Evolutionary conservation across 179 eudicot species (phyloP).

Genomic region (Spergularia azorica): DNA sequence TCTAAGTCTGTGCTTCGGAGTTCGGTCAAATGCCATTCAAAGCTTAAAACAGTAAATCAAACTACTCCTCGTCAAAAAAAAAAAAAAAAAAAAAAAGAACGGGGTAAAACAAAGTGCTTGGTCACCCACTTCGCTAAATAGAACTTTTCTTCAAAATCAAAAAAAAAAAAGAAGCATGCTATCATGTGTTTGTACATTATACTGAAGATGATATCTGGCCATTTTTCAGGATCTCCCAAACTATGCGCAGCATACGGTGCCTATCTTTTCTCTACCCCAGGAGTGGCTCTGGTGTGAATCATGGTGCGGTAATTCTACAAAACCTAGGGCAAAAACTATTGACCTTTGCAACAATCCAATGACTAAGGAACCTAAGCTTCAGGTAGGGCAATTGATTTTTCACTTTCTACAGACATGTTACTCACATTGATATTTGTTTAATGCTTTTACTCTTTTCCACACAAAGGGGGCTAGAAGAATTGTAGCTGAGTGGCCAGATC

Average conservation of each 20-base stretch:
- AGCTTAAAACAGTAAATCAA: too few species aligned
- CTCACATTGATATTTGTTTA: neutral
- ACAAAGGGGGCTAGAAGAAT: conserved; percentile 91
- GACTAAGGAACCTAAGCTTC: conserved; percentile 99
- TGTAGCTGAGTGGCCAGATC: conserved; percentile 85
- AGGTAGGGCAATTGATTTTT: conserved; percentile 41
- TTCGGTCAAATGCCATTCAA: neutral
- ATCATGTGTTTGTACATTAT: neutral
- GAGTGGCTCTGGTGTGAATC: conserved; percentile 99
- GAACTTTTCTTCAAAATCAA: neutral
- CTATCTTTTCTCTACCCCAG: conserved; percentile 95
- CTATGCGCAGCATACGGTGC: conserved; percentile 94
- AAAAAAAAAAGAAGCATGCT: neutral
- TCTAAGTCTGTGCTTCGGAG: neutral
- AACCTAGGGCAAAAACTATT: conserved; percentile 88
- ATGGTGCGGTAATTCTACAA: conserved; percentile 96
- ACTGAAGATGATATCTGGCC: neutral
- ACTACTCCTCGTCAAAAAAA: neutral
- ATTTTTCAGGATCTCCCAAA: conserved; percentile 91
- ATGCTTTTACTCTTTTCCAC: neutral
- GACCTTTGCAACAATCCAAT: conserved; percentile 98
- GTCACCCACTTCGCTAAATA: too few species aligned
- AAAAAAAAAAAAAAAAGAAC: too few species aligned
- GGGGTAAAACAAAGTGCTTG: too few species aligned
- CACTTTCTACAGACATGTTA: neutral